Conservation (phyloP, 2,329 filamentous ascomycete species). For the Diaporthe sp. region DNA sequence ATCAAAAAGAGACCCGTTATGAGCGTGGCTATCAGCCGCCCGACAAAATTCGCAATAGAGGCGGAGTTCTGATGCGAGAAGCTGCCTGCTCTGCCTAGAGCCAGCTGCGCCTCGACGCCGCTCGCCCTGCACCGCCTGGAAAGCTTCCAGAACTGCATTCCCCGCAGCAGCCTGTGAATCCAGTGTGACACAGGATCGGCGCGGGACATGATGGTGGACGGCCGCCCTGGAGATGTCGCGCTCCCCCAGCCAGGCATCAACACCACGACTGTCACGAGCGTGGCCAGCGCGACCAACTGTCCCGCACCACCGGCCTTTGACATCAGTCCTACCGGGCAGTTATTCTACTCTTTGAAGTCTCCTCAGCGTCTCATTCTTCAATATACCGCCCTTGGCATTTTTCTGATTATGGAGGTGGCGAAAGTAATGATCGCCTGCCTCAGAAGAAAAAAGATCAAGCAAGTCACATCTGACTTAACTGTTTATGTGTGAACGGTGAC, state of each 20-base stretch:
- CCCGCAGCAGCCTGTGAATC: conserved; percentile 35
- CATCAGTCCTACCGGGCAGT: background rate
- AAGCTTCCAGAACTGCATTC: conserved; percentile 31
- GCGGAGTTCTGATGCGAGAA: conserved; percentile 1
- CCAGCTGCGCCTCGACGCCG: background rate
- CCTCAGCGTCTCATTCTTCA: too few species aligned
- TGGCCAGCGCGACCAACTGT: background rate
- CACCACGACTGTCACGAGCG: background rate
- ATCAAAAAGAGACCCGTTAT: conserved; percentile 17
- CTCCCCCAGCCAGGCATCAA: background rate
- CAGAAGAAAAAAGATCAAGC: too few species aligned
- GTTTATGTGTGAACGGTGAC: too few species aligned
- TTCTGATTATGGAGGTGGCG: too few species aligned
- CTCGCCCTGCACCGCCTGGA: conserved; percentile 18
- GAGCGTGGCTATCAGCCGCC: conserved; percentile 8
- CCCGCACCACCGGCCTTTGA: background rate
- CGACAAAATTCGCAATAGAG: background rate
- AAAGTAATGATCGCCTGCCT: too few species aligned
- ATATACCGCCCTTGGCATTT: too few species aligned
- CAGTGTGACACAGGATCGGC: background rate
- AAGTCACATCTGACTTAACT: too few species aligned
- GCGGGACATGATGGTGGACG: too few species aligned
- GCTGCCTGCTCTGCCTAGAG: background rate
- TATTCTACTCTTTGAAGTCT: background rate
- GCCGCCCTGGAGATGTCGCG: background rate